Conservation (phyloP, 148 eudicot genomes). For the Talinum fruticosum region DNA sequence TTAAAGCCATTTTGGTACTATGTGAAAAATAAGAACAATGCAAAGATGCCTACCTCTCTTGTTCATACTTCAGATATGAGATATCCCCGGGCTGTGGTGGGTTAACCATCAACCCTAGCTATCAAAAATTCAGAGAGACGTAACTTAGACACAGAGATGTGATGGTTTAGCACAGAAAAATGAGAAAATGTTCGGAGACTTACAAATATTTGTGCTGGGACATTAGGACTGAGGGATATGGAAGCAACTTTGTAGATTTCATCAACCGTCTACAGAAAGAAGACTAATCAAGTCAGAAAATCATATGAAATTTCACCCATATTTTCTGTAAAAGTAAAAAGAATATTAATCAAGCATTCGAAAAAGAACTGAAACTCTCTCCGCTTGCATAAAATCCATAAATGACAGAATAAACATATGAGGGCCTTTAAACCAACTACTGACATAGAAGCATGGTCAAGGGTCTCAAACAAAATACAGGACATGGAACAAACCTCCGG, state of each 20-base stretch:
- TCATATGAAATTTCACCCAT: slow-evolving; percentile 3
- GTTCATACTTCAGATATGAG: slow-evolving; percentile 62
- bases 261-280: slow-evolving; percentile 73
- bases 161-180: background rate
- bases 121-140: slow-evolving; percentile 23
- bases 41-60: slow-evolving; percentile 63
- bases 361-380: too few species aligned
- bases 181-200: slow-evolving; percentile 28
- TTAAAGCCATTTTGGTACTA: background rate
- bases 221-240: slow-evolving; percentile 88
- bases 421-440: too few species aligned
- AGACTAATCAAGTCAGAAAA: slow-evolving; percentile 7
- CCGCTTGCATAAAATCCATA: too few species aligned
- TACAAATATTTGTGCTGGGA: slow-evolving; percentile 93
- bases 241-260: slow-evolving; percentile 96
- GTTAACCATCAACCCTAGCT: slow-evolving; percentile 95
- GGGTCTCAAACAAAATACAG: background rate
- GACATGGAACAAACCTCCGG: slow-evolving; percentile 53
- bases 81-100: slow-evolving; percentile 93
- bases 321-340: background rate
- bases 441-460: background rate
- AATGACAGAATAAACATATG: background rate
- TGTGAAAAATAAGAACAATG: background rate
- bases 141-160: background rate
- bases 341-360: too few species aligned